Base-by-base conservation (phyloP, 2,329 filamentous ascomycete genomes). In the Arthrinium puccinioides region DNA sequence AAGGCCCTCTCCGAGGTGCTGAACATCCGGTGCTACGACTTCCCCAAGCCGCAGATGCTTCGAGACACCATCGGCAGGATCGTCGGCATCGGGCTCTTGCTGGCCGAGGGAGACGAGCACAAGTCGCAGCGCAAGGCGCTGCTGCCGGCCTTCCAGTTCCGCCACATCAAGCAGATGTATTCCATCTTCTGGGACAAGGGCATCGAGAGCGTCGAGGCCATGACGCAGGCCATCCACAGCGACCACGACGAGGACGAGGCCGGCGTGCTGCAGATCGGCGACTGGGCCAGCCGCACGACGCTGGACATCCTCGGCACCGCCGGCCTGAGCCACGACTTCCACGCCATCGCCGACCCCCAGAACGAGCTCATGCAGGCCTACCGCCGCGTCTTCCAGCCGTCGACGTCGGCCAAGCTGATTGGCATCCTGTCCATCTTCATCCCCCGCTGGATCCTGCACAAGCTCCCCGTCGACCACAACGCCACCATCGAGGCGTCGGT, bases 291-390 rank as follows among this genome's bases (percentile, higher is more conserved):
- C 38, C 71, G 83, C 15, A 73, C 72, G 6, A 84, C 83, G 2
- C 29, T 89, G n/a, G 84, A 88, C 52, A 86, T 88, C 44, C 84
- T 89, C 50, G 83, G 83, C 19, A 52, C 79, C 6, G 81, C 83
- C 1, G 83, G 83, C 7, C 71, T 88, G 53, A 82, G 82, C 8
- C 69, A 74, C 36, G 81, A 88, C 49, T 87, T 89, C 50, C 68
- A 72, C 30, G 73, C 82, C 13, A 72, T 87, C 36, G 29, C 66
- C 19, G 63, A 87, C 47, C 72, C 79, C 2, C 53, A 72, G 34
- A 81, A 74, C 42, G 59, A 69, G 33, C 70, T 89, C 21, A 75
- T 69, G 32, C 55, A 60, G 36, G 74, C 70, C 0, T 86, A 84
- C 55, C 59, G 62, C 18, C 56, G 51, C 8, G 56, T 84, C 6